phyloP scores from a whole-genome alignment of 129 eudicot genomes.

The Tanacetum coccineum region DNA sequence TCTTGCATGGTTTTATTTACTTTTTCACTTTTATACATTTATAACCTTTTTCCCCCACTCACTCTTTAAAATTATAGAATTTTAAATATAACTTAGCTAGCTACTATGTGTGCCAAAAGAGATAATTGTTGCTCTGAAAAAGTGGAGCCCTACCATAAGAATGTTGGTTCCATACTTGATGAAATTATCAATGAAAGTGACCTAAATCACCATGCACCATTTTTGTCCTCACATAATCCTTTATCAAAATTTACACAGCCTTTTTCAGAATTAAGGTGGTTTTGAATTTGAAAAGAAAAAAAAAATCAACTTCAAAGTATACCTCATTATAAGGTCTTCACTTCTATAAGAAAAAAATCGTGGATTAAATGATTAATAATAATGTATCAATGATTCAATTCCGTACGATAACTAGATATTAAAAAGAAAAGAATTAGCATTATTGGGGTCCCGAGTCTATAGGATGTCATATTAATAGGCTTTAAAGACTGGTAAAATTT shows the following conservation, averaged over 20 bases:
- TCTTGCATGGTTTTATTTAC: slow-evolving; percentile 6
- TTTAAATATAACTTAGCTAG: background rate
- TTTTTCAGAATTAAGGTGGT: no score
- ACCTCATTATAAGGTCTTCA: no score
- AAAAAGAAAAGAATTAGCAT: slow-evolving; percentile 7
- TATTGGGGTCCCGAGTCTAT: slow-evolving; percentile 14
- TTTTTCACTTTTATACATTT: background rate
- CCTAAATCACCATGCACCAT: slow-evolving; percentile 39
- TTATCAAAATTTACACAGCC: no score
- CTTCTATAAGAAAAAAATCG: no score
- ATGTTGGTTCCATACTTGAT: slow-evolving; percentile 67
- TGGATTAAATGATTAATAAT: background rate
- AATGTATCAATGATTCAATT: background rate
- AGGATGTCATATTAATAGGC: slow-evolving; percentile 9
- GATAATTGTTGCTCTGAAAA: slow-evolving; percentile 25
- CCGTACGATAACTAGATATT: background rate
- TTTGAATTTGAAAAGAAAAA: no score
- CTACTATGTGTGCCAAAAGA: slow-evolving; percentile 12
- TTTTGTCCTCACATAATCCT: slow-evolving; percentile 16
- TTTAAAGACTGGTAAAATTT: slow-evolving; percentile 1
- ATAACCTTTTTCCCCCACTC: background rate
- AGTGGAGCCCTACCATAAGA: slow-evolving; percentile 91
- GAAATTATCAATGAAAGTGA: slow-evolving; percentile 60
- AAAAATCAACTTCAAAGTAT: no score
- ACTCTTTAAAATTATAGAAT: slow-evolving; percentile 6